phyloP scores from a whole-genome alignment of 2,329 filamentous ascomycete species.

The Cyphellophora attinorum region DNA sequence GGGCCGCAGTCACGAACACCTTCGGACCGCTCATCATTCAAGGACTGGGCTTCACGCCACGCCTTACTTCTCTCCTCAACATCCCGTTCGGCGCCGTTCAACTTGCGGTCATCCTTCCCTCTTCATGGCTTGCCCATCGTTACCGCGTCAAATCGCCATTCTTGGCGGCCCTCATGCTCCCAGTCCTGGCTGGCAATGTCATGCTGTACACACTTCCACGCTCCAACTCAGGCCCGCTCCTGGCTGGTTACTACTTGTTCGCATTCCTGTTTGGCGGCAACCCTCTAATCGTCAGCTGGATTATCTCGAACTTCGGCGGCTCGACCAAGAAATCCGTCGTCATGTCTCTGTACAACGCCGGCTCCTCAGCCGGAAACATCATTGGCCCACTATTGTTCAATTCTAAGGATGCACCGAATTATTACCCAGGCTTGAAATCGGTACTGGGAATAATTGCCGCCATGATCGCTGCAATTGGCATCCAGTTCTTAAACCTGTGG shows the following conservation, averaged over 20 bases:
- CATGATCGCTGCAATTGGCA: slow-evolving; percentile 40
- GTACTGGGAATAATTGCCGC: slow-evolving; percentile 48
- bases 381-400: slow-evolving; percentile 56
- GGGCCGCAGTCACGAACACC: slow-evolving; percentile 52
- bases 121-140: slow-evolving; percentile 49
- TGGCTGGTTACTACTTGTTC: slow-evolving; percentile 56
- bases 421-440: slow-evolving; percentile 47
- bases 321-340: slow-evolving; percentile 58
- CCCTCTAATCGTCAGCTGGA: slow-evolving; percentile 58
- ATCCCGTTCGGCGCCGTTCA: slow-evolving; percentile 59
- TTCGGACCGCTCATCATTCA: slow-evolving; percentile 56
- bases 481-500: slow-evolving; percentile 47
- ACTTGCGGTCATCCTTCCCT: slow-evolving; percentile 47
- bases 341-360: slow-evolving; percentile 56
- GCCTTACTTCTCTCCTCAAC: slow-evolving; percentile 50
- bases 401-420: slow-evolving; percentile 47
- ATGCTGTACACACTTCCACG: slow-evolving; percentile 44
- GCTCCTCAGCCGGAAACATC: slow-evolving; percentile 55
- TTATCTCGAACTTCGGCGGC: slow-evolving; percentile 59
- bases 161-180: slow-evolving; percentile 45
- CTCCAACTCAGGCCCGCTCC: slow-evolving; percentile 35
- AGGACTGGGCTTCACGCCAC: slow-evolving; percentile 52
- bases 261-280: slow-evolving; percentile 58
- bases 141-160: slow-evolving; percentile 49
- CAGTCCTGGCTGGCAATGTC: slow-evolving; percentile 48